Conservation (phyloP, 768 basidiomycete genomes). For the Russula lepida region DNA sequence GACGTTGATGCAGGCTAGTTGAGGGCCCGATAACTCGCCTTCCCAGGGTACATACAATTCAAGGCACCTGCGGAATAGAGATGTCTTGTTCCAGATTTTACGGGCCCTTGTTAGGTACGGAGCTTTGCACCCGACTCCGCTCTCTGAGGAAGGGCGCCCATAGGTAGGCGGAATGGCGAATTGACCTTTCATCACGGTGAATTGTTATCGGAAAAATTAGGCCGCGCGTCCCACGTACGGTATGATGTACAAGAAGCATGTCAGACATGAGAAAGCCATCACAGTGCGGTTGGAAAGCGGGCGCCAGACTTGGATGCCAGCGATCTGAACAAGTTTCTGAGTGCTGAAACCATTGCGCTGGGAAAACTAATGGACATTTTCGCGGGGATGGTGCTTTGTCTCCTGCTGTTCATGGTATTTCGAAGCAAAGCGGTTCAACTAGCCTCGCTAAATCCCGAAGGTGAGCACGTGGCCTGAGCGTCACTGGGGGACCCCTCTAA, state of each 20-base stretch:
- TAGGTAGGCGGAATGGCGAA: not conserved
- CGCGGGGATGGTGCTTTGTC: not conserved
- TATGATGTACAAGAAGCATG: slow-evolving; percentile 16
- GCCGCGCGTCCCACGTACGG: slow-evolving; percentile 3
- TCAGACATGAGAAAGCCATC: slow-evolving; percentile 4
- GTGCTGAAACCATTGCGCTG: not conserved
- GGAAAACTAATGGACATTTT: not conserved
- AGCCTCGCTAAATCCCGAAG: not conserved
- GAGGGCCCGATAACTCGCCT: not conserved
- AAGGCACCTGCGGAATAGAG: not conserved
- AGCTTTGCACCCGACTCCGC: not conserved
- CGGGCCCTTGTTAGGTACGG: slow-evolving; percentile 1
- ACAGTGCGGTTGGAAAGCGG: slow-evolving; percentile 16
- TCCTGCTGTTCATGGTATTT: not conserved
- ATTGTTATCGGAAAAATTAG: not conserved
- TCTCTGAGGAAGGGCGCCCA: not conserved
- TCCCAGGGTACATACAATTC: slow-evolving; percentile 4
- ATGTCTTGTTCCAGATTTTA: slow-evolving; percentile 1
- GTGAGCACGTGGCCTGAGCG: not conserved
- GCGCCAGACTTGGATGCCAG: not conserved
- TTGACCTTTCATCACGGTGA: not conserved
- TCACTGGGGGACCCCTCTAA: not conserved
- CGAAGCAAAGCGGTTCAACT: not conserved
- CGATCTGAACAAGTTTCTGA: not conserved
- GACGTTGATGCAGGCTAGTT: not conserved